Percentiles rank a stretch among this genome's conserved stretches.
These are phyloP conservation scores for Agaricales sp. DNA, from an alignment of 1,284 basidiomycete species.

Conservation along the genomic window DNA sequence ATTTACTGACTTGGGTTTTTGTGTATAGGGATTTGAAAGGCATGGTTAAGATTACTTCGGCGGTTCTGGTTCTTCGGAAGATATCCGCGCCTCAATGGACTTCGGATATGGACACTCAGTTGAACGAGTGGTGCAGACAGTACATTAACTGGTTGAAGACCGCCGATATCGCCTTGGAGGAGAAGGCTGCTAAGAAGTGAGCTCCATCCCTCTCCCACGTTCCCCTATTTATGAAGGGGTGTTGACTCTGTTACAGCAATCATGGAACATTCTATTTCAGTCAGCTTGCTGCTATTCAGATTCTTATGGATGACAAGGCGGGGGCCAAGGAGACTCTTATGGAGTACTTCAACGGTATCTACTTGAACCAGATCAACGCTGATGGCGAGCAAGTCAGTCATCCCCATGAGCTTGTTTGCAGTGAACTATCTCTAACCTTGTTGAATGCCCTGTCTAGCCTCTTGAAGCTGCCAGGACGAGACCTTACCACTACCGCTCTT, in stretches of 20 bases:
- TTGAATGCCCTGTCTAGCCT: conserved; percentile 22
- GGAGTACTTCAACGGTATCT: conserved; percentile 34
- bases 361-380: conserved; percentile 33
- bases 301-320: conserved; percentile 32
- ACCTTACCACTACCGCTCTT: conserved; percentile 56
- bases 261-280: conserved; percentile 48
- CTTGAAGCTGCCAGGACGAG: conserved; percentile 49
- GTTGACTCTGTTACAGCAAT: conserved; percentile 34
- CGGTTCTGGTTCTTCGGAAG: conserved; percentile 43
- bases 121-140: conserved; percentile 41
- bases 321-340: conserved; percentile 31
- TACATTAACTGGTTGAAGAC: conserved; percentile 49
- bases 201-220: conserved; percentile 18
- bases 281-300: conserved; percentile 36
- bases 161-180: conserved; percentile 37
- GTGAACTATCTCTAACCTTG: not conserved
- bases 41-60: conserved; percentile 51
- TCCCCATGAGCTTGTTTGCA: not conserved
- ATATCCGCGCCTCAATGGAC: conserved; percentile 47
- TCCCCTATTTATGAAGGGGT: no score
- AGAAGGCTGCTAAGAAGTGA: conserved; percentile 43
- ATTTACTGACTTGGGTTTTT: conserved; percentile 5
- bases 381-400: conserved; percentile 36
- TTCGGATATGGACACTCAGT: conserved; percentile 33
- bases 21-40: conserved; percentile 40